Conservation (phyloP, 2,329 filamentous ascomycete species). For the Colletotrichum salicis region DNA sequence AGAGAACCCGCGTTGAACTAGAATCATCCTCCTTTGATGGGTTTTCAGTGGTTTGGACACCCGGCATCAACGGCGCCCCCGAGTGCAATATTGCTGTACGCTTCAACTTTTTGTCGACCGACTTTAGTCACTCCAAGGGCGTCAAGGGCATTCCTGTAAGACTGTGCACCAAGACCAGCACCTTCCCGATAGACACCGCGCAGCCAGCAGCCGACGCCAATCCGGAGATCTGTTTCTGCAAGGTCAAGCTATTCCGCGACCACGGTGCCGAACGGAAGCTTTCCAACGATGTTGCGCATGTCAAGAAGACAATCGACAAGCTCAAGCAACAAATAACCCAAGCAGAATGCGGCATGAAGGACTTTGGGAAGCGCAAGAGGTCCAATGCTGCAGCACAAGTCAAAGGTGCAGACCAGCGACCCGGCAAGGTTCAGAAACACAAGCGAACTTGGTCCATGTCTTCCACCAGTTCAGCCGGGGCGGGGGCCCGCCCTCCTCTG, state of each 20-base stretch:
- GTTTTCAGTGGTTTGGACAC: conserved; percentile 90
- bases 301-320: conserved; percentile 97
- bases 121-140: conserved; percentile 98
- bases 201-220: conserved; percentile 57
- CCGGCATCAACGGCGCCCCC: conserved; percentile 72
- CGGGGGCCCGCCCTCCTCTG: conserved; percentile 58
- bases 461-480: conserved; percentile 73
- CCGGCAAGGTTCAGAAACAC: conserved; percentile 88
- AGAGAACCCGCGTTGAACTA: conserved; percentile 74
- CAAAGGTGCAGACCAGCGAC: conserved; percentile 66
- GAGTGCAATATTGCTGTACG: conserved; percentile 91
- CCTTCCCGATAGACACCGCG: conserved; percentile 65
- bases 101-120: conserved; percentile 98
- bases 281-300: conserved; percentile 92
- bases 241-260: conserved; percentile 96
- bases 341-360: conserved; percentile 73
- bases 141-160: conserved; percentile 97
- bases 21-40: conserved; percentile 89
- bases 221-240: conserved; percentile 88
- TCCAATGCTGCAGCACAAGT: conserved; percentile 55
- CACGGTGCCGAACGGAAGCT: conserved; percentile 95
- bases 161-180: conserved; percentile 88
- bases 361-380: conserved; percentile 73
- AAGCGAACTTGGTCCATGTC: conserved; percentile 97
- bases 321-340: conserved; percentile 93